Base-by-base conservation (phyloP, 441 rosid species). In the Melastoma candidum region DNA sequence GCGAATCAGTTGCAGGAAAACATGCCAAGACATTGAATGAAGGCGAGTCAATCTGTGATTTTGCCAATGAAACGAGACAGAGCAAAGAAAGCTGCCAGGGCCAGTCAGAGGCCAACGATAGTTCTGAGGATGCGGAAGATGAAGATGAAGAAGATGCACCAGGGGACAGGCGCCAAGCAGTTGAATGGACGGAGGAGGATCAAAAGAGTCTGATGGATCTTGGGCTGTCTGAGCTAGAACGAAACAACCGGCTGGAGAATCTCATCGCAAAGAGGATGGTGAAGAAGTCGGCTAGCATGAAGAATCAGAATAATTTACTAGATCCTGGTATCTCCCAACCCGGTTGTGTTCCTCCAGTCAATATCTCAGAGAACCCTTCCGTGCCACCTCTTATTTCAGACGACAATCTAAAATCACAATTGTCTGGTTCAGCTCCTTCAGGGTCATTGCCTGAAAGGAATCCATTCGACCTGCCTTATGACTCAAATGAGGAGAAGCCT, bases 371-470 rank as follows among this genome's bases (percentile, higher is more conserved):
- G 64, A 69, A 65, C 45, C 69, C 66, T 57, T 75, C 74, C 26
- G 69, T 60, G 25, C 53, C 60, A 53, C 53, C 58, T 8, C 54
- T 50, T 41, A 46, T 52, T 48, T 54, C 54, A 2, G 68, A 68
- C 8, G 66, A 61, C 12, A 14, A 43, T 22, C 72, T 72, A 48
- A 75, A 63, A 12, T 50, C 67, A 22, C 50, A 65, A 36, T 51
- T 76, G 51, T 95, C 97, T 17, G 81, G 90, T 51, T 88, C 98
- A 43, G 98, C 98, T 11, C 98, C 97, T 64, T 84, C 92, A 0
- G 51, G 81, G 58, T 26, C 88, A 64, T 57, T 84, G 58, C 95
- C 84, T 24, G 60, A 58, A 26, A 64, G 77, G 60, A 86, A 86
- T 58, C 95, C 97, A 1, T 88, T 93, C 47, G 97, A 93, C 62